Base-by-base conservation (phyloP, 495 filamentous ascomycete genomes). In the Aspergillus mulundensis region DNA sequence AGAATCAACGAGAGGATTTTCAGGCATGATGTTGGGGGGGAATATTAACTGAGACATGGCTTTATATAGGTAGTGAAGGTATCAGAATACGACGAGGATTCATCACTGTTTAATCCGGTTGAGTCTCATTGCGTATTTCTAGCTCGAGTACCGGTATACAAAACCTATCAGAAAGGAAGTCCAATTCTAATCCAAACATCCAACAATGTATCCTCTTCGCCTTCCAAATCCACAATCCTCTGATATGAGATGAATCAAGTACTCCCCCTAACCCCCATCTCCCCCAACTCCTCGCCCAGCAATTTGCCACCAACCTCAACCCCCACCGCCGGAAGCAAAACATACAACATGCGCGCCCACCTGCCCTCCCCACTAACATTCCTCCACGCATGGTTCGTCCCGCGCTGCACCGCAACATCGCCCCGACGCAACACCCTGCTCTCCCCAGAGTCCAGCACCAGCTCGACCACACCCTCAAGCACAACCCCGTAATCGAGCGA, bases 401-500 rank as follows among this genome's bases (percentile, higher is more conserved):
- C 79, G 40, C 85, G 77, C 47, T 89, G 79, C 58, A 88, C 68
- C 56, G 87, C 84, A 19, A 87, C 85, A 70, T 89, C 87, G 19
- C 84, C 81, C 28, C 87, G 83, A 61, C 85, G 83, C 64, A 89
- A 23, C 54, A 86, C 56, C 50, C 86, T 83, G 57, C 80, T 82
- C 20, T 77, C 70, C 5, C 75, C 77, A 0, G 80, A 79, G 67
- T 90, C 86, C 42, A 74, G 83, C 79, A 88, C 83, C 65, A 90
- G 87, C 67, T 92, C 87, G 43, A 91, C 62, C 61, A 80, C 70
- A 0, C 89, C 88, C 64, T 90, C 87, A 7, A 93, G 54, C 24
- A 91, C 81, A 56, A 90, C 79, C 4, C 87, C 87, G 54, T 88
- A 91, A 60, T 91, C 88, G 2, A 91, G 62, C 1, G 76, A 82